phyloP scores from a whole-genome alignment of 345 rosid genomes.

The Hibiscus syriacus region DNA sequence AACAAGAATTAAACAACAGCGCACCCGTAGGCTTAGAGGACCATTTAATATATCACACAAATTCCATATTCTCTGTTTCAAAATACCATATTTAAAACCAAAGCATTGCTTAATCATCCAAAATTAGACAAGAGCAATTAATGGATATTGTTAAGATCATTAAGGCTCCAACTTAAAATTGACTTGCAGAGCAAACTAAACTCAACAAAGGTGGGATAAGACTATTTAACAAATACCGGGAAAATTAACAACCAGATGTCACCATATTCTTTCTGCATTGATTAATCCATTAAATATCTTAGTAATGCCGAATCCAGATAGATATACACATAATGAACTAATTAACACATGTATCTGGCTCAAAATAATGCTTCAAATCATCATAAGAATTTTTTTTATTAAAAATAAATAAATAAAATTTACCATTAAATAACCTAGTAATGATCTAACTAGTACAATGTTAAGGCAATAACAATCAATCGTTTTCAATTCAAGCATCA shows the following conservation, averaged over 20 bases:
- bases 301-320: not conserved
- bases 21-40: not conserved
- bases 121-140: not conserved
- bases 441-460: not conserved
- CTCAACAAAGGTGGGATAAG: not conserved
- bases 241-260: not conserved
- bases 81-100: not conserved
- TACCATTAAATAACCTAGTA: not conserved
- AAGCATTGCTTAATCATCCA: not conserved
- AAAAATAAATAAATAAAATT: not conserved
- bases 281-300: not conserved
- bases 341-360: not conserved
- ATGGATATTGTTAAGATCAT: not conserved
- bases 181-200: not conserved
- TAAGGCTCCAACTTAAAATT: not conserved
- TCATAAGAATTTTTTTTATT: not conserved
- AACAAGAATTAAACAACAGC: constrained; percentile 1
- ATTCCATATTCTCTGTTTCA: not conserved
- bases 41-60: not conserved
- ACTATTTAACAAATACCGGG: not conserved
- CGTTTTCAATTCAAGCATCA: not conserved
- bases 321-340: not conserved
- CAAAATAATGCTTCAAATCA: not conserved
- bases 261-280: not conserved
- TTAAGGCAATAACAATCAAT: not conserved